These are phyloP conservation scores for Xenoacremonium recifei DNA, from an alignment of 2,329 filamentous ascomycete genomes.

Conservation along the genomic window DNA sequence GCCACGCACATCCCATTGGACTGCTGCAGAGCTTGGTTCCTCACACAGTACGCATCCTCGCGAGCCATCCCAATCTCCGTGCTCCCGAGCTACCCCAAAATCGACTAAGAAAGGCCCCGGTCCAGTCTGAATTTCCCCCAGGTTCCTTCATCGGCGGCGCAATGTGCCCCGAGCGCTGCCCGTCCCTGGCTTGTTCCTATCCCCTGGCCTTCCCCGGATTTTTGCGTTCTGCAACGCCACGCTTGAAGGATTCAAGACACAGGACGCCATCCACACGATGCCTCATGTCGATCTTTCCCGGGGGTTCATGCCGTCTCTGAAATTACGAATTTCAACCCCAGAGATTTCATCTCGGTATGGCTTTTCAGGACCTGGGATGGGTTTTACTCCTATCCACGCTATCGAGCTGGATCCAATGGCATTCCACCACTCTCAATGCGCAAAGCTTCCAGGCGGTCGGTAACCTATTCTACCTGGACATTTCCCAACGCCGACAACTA, in stretches of 20 bases:
- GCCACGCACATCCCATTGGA: slow-evolving; percentile 14
- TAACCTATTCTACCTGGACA: too few relatives aligned
- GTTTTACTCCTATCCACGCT: too few relatives aligned
- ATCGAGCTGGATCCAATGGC: neutral
- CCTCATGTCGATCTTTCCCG: neutral
- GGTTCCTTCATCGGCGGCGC: slow-evolving; percentile 12
- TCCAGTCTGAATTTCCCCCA: slow-evolving; percentile 17
- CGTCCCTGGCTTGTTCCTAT: slow-evolving; percentile 23
- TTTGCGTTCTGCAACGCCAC: slow-evolving; percentile 14
- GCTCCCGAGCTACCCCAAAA: slow-evolving; percentile 24
- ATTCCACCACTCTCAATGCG: too few relatives aligned
- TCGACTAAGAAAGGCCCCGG: slow-evolving; percentile 20
- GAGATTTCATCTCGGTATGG: too few relatives aligned
- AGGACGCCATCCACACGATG: neutral
- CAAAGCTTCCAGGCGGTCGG: too few relatives aligned
- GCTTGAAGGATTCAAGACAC: neutral
- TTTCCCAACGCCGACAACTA: too few relatives aligned
- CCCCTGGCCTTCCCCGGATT: slow-evolving; percentile 36
- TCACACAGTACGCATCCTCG: slow-evolving; percentile 18
- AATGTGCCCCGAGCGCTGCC: slow-evolving; percentile 16
- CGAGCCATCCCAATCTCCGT: slow-evolving; percentile 17
- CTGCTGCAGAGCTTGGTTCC: slow-evolving; percentile 5
- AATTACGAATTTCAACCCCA: too few relatives aligned
- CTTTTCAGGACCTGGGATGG: too few relatives aligned
- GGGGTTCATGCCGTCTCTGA: too few relatives aligned